Evolutionary conservation across 352 stramenopile species (phyloP).

Genomic region (Phytophthora hybrid): DNA sequence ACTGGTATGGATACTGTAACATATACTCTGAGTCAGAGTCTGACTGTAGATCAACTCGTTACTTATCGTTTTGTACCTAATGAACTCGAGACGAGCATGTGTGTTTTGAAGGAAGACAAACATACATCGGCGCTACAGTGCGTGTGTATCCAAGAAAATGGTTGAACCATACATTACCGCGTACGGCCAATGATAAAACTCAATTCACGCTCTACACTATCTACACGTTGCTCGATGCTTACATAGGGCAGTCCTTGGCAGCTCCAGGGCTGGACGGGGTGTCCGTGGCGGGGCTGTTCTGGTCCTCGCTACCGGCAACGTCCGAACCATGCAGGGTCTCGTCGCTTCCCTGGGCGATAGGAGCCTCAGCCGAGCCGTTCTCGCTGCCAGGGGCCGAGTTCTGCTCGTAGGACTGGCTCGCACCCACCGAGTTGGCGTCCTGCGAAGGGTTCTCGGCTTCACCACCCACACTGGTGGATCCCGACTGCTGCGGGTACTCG

Average conservation of each 20-base stretch:
- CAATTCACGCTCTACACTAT: slow-evolving; percentile 7
- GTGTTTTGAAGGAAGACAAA: neutral
- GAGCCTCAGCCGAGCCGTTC: neutral
- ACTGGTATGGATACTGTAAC: too few relatives aligned
- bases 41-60: too few relatives aligned
- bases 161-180: slow-evolving; percentile 1
- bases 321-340: neutral
- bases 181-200: neutral
- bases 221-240: slow-evolving; percentile 13
- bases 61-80: neutral
- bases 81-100: slow-evolving; percentile 7
- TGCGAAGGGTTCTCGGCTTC: slow-evolving; percentile 4
- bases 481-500: slow-evolving; percentile 10
- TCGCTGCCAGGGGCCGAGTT: neutral
- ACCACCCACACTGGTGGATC: slow-evolving; percentile 7
- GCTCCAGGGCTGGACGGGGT: slow-evolving; percentile 13
- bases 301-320: neutral
- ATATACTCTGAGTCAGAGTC: too few relatives aligned
- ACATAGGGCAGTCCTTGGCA: slow-evolving; percentile 32
- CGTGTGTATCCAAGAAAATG: neutral
- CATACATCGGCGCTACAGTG: slow-evolving; percentile 10
- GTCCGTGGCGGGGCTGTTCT: slow-evolving; percentile 1
- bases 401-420: slow-evolving; percentile 5
- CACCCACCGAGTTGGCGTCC: slow-evolving; percentile 8
- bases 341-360: neutral